phyloP scores from a whole-genome alignment of 1,139 yeast species.

The Saccharomyces hybrid region DNA sequence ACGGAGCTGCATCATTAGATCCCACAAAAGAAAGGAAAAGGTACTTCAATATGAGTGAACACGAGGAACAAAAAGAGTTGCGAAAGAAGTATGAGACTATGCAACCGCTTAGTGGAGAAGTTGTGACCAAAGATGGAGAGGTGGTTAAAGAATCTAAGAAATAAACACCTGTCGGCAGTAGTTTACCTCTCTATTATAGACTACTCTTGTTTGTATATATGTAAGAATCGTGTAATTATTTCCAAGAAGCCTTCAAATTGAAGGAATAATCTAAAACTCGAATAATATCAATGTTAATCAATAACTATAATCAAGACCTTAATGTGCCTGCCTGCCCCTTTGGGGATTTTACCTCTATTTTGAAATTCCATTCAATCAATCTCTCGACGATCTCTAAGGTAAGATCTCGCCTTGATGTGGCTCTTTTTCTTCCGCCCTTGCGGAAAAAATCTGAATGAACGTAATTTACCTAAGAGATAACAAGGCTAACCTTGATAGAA shows the following conservation, averaged over 20 bases:
- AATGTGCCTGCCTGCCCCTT: background rate
- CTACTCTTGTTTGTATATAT: background rate
- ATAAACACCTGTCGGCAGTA: background rate
- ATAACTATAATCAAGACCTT: background rate
- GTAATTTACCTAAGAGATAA: background rate
- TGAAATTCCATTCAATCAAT: background rate
- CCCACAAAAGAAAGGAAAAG: slow-evolving; percentile 36
- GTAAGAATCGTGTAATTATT: background rate
- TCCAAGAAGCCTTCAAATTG: background rate
- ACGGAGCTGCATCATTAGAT: slow-evolving; percentile 9
- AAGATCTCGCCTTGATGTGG: background rate
- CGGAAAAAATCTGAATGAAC: background rate
- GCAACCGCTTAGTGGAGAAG: slow-evolving; percentile 58
- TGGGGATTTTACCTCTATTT: background rate
- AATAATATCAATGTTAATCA: background rate
- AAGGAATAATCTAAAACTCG: background rate
- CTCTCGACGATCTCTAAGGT: background rate
- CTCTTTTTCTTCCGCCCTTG: background rate
- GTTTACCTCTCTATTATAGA: background rate
- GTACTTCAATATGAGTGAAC: slow-evolving; percentile 59
- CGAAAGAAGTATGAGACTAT: slow-evolving; percentile 52
- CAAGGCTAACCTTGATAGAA: background rate
- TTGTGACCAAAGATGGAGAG: slow-evolving; percentile 28
- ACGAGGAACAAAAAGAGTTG: slow-evolving; percentile 64
- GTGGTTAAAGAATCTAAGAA: slow-evolving; percentile 3